phyloP scores from a whole-genome alignment of 306 rosid genomes.

The Boehmeria nivea region DNA sequence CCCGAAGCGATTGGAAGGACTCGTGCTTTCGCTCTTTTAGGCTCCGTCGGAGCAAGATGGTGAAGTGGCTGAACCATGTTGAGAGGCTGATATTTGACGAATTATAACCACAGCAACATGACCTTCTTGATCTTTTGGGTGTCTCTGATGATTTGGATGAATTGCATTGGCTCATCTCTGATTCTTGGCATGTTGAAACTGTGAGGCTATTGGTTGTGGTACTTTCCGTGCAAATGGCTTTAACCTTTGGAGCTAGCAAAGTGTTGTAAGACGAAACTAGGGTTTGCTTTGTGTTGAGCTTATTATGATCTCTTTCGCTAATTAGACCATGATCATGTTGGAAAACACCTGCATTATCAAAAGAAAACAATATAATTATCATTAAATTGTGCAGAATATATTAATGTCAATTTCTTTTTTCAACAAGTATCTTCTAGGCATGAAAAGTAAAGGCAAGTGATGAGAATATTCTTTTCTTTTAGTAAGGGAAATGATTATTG shows the following conservation, averaged over 20 bases:
- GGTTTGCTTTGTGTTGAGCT: conserved; percentile 56
- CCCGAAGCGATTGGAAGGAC: conserved; percentile 65
- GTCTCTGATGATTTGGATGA: conserved; percentile 27
- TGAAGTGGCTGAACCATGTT: conserved; percentile 69
- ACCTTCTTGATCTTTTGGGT: neutral
- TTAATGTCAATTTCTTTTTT: too few species aligned
- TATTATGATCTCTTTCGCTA: conserved; percentile 42
- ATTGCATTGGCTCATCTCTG: conserved; percentile 12
- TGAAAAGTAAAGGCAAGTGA: too few species aligned
- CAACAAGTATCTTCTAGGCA: too few species aligned
- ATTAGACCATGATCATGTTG: conserved; percentile 37
- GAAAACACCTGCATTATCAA: conserved; percentile 55
- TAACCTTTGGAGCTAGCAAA: conserved; percentile 60
- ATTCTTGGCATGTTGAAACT: neutral
- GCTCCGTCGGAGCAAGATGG: conserved; percentile 65
- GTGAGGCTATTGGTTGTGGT: neutral
- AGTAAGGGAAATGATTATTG: too few species aligned
- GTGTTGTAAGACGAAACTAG: conserved; percentile 70
- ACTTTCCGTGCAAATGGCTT: conserved; percentile 48
- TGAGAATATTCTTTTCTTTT: too few species aligned
- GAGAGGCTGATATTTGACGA: too few species aligned
- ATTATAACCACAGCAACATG: neutral
- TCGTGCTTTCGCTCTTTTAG: conserved; percentile 84
- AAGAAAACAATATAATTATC: too few species aligned
- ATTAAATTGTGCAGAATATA: too few species aligned